Base-by-base conservation (phyloP, 352 stramenopile genomes). In the Pythium phragmiticola region DNA sequence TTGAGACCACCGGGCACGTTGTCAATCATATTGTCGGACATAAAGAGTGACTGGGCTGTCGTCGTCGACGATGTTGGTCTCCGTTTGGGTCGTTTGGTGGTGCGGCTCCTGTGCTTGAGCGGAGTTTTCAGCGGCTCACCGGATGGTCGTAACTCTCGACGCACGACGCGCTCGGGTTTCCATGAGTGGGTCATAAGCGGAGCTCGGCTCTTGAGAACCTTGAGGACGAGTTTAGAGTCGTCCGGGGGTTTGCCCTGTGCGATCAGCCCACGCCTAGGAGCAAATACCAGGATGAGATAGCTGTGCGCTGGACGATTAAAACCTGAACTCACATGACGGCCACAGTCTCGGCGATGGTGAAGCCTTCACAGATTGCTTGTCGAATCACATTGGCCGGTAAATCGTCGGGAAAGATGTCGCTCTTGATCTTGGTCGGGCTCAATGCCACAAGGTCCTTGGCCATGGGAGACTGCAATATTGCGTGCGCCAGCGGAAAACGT, bases 131-230 rank as follows among this genome's bases (percentile, higher is more conserved):
- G 9, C 7, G 23, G 16, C 23, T 42, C 37, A 14, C 11, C 30
- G 4, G 30, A 46, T 5, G 57, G 28, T 28, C 33, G 28, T 3
- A 45, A 21, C 53, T 75, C 57, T 50, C 67, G 58, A 1, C 75
- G 72, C 3, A 71, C 17, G 30, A 66, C 47, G 45, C 77, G 66
- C 66, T 84, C 72, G 0, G 77, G 75, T 46, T 70, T 78, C 79
- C 77, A 88, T 6, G 77, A 19, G 28, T 87, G 84, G 19, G 51
- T 66, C 79, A 87, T 90, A 7, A 90, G 63, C 13, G 78, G 79
- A 6, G 69, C 58, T 23, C 81, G 74, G 16, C 75, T 72, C 36
- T 74, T 47, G 21, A 90, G 72, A 28, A 73, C 64, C 12, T 74
- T 70, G 3, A 88, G 7, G 1, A 90, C 76, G 6, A 76, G 26